Evolutionary conservation across 1,139 yeast genomes (phyloP).

Genomic region (Protomyces pachydermus): DNA sequence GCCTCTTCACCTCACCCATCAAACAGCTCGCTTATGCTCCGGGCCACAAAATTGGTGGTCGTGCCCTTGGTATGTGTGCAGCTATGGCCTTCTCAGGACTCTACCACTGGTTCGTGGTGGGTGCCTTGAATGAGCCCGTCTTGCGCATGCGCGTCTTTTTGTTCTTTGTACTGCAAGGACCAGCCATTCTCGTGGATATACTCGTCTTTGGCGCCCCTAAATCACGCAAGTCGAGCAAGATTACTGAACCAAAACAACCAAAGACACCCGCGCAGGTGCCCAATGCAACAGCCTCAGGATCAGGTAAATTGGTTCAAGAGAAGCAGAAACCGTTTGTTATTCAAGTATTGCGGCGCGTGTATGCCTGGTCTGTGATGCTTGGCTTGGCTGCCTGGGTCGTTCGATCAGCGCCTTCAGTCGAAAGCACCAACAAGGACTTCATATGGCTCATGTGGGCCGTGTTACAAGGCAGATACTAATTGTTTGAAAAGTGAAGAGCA

Average conservation of each 20-base stretch:
- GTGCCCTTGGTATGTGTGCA: conserved; percentile 11
- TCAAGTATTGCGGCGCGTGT: not conserved
- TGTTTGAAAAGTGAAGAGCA: no score
- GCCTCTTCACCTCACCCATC: conserved; percentile 19
- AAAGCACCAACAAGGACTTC: conserved; percentile 12
- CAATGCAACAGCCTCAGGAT: not conserved
- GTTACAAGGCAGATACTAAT: not conserved
- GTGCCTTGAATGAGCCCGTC: conserved; percentile 1
- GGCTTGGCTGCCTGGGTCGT: conserved; percentile 25
- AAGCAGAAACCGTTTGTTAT: not conserved
- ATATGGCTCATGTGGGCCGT: conserved; percentile 9
- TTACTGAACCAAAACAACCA: not conserved
- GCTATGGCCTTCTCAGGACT: conserved; percentile 18
- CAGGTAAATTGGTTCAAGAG: not conserved
- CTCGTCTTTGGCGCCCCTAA: conserved; percentile 4
- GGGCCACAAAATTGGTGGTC: conserved; percentile 2
- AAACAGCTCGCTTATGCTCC: conserved; percentile 18
- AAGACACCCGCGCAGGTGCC: not conserved
- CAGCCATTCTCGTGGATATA: conserved; percentile 15
- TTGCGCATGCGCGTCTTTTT: conserved; percentile 6
- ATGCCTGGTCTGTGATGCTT: conserved; percentile 20
- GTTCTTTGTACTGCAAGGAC: conserved; percentile 22
- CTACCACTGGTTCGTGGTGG: conserved; percentile 21
- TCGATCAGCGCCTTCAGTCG: conserved; percentile 13
- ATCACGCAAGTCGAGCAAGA: conserved; percentile 1